These are phyloP conservation scores for Wickerhamiella allomyrinae DNA, from an alignment of 805 yeast species.

Conservation along the genomic window DNA sequence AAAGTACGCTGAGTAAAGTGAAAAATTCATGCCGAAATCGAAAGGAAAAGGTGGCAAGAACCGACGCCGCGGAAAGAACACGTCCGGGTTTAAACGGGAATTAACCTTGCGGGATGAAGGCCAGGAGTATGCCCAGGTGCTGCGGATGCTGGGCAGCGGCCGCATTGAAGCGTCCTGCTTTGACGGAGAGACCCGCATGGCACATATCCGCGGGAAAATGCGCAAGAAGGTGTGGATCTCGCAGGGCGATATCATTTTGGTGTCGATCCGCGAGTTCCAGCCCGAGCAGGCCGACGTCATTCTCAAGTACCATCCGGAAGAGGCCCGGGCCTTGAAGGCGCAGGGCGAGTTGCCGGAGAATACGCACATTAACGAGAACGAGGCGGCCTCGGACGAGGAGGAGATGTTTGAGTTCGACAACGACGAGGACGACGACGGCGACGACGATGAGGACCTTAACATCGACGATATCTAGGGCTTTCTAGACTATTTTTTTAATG, in stretches of 20 bases:
- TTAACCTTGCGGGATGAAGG: conserved; percentile 85
- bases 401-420: conserved; percentile 97
- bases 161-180: conserved; percentile 91
- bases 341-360: conserved; percentile 95
- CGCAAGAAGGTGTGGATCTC: conserved; percentile 99
- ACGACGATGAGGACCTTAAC: conserved; percentile 55
- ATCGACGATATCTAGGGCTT: conserved; percentile 76
- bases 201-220: conserved; percentile 96
- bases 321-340: conserved; percentile 89
- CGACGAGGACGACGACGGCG: conserved; percentile 55
- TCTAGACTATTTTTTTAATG: too few relatives aligned
- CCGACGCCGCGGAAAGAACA: conserved; percentile 97
- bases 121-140: conserved; percentile 96
- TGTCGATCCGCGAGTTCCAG: conserved; percentile 95
- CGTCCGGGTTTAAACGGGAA: conserved; percentile 86
- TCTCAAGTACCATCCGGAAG: conserved; percentile 92
- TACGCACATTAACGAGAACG: conserved; percentile 95
- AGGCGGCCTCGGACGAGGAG: conserved; percentile 95
- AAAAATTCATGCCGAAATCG: conserved; percentile 49
- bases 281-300: conserved; percentile 97
- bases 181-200: conserved; percentile 87
- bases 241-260: conserved; percentile 93
- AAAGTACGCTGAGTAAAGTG: conserved; percentile 1
- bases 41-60: conserved; percentile 62
- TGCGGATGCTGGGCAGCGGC: conserved; percentile 97